These are phyloP conservation scores for Tribonema minus DNA, from an alignment of 108 stramenopile species.

Conservation along the genomic window DNA sequence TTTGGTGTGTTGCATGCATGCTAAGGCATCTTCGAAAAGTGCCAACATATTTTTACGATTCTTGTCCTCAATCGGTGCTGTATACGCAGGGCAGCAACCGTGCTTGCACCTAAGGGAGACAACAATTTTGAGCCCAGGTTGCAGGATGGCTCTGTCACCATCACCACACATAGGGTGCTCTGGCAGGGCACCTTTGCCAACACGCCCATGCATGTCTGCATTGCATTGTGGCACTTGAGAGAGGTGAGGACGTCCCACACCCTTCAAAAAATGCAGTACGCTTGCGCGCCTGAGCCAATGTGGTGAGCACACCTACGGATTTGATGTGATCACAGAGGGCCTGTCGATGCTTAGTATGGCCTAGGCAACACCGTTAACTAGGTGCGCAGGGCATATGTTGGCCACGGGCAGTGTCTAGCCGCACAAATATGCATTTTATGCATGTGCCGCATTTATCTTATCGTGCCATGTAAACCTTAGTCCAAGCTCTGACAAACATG, in stretches of 20 bases:
- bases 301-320: not conserved
- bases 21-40: too few species aligned
- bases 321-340: too few species aligned
- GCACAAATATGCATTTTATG: too few species aligned
- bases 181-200: not conserved
- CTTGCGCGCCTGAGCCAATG: not conserved
- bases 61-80: not conserved
- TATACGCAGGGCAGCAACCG: constrained; percentile 7
- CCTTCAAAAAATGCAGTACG: not conserved
- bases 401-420: too few species aligned
- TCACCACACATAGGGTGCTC: constrained; percentile 25
- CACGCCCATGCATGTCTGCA: constrained; percentile 4
- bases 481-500: too few species aligned
- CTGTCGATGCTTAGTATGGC: too few species aligned
- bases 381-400: too few species aligned
- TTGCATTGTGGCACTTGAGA: constrained; percentile 10
- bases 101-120: constrained; percentile 7
- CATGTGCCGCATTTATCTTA: too few species aligned
- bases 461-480: too few species aligned
- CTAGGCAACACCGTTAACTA: too few species aligned
- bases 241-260: not conserved
- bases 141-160: constrained; percentile 9
- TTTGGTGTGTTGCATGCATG: too few species aligned
- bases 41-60: too few species aligned
- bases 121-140: constrained; percentile 4